phyloP scores from a whole-genome alignment of 1,284 basidiomycete genomes.

The Puccinia brachypodii region DNA sequence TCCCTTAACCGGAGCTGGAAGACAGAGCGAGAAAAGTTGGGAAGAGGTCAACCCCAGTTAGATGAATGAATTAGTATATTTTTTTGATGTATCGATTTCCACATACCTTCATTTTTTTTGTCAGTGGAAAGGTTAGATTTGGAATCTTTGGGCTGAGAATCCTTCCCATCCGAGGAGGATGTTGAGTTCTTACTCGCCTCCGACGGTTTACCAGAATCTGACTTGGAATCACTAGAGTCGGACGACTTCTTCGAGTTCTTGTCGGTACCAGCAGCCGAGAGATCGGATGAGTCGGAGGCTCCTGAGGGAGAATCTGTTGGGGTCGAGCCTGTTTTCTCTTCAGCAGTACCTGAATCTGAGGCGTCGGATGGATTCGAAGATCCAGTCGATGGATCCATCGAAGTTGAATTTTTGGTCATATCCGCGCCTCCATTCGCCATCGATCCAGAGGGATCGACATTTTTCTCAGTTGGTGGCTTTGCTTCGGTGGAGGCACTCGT shows the following conservation, averaged over 20 bases:
- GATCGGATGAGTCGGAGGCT: conserved; percentile 8
- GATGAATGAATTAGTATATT: neutral
- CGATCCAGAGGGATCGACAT: neutral
- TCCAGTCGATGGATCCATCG: neutral
- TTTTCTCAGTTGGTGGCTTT: neutral
- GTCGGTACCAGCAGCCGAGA: conserved; percentile 1
- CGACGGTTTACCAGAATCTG: conserved; percentile 12
- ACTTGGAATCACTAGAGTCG: conserved; percentile 4
- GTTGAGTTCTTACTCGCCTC: neutral
- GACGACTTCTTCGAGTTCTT: neutral
- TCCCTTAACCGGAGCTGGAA: neutral
- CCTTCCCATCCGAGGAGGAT: conserved; percentile 7
- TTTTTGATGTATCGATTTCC: neutral
- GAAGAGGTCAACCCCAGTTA: neutral
- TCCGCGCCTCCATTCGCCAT: conserved; percentile 7
- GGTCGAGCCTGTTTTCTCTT: neutral
- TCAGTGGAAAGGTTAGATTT: neutral
- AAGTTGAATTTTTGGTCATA: conserved; percentile 12
- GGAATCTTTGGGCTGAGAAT: neutral
- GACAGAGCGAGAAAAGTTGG: neutral
- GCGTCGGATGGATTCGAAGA: conserved; percentile 12
- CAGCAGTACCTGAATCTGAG: conserved; percentile 19
- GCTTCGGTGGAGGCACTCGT: neutral
- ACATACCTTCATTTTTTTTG: conserved; percentile 10
- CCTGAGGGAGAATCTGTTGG: conserved; percentile 13